phyloP scores from a whole-genome alignment of 1,284 basidiomycete genomes.

The Agroathelia rolfsii region DNA sequence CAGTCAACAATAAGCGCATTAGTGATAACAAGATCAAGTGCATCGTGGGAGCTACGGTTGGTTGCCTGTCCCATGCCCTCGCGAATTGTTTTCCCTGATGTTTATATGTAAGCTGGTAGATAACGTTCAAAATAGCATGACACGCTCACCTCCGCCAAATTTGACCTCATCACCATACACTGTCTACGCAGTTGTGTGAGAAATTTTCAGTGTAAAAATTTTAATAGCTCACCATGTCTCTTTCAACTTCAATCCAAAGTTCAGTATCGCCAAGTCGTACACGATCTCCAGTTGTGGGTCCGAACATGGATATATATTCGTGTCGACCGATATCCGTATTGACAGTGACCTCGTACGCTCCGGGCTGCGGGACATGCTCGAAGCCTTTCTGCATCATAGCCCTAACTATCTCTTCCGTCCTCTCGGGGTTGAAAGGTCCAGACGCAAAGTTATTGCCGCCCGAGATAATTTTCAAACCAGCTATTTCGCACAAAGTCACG shows the following conservation, averaged over 20 bases:
- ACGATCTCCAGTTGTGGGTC: conserved; percentile 87
- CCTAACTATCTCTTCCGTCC: conserved; percentile 37
- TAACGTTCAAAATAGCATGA: background rate
- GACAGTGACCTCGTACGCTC: conserved; percentile 33
- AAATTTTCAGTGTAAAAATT: background rate
- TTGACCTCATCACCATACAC: conserved; percentile 93
- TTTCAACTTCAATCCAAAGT: conserved; percentile 91
- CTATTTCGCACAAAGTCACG: conserved; percentile 76
- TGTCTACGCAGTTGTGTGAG: conserved; percentile 32
- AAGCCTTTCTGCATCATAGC: conserved; percentile 43
- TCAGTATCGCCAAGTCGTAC: conserved; percentile 84
- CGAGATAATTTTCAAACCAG: conserved; percentile 60
- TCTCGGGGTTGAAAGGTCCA: conserved; percentile 36
- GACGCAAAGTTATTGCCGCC: conserved; percentile 77
- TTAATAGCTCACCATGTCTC: conserved; percentile 54
- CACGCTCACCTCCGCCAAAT: conserved; percentile 78
- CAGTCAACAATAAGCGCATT: conserved; percentile 94
- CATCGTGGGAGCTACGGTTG: conserved; percentile 54
- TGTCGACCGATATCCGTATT: conserved; percentile 53
- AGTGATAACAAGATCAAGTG: conserved; percentile 88
- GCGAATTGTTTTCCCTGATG: conserved; percentile 78
- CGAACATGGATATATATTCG: conserved; percentile 85
- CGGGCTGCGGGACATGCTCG: conserved; percentile 51
- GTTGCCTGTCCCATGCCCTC: conserved; percentile 96
- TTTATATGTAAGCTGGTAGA: conserved; percentile 6